These are phyloP conservation scores for Cyclotella distinguenda DNA, from an alignment of 108 stramenopile species.

Conservation along the genomic window DNA sequence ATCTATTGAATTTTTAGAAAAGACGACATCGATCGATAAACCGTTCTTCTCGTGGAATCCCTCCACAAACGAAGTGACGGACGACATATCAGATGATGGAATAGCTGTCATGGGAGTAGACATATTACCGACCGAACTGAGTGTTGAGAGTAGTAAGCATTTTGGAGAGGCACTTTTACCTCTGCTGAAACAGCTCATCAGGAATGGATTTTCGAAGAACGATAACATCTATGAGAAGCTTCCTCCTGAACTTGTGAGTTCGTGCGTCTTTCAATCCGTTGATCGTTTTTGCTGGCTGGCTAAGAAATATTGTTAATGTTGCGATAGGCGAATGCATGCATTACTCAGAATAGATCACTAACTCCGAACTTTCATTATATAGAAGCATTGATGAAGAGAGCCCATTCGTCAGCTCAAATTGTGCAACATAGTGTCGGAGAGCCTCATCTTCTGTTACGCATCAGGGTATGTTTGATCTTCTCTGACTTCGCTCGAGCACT, in stretches of 20 bases:
- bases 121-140: constrained; percentile 83
- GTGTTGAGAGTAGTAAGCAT: constrained; percentile 72
- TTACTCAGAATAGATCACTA: constrained; percentile 43
- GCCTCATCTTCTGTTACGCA: constrained; percentile 35
- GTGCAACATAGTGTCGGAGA: constrained; percentile 12
- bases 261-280: too few relatives aligned
- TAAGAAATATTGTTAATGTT: too few relatives aligned
- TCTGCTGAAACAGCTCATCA: constrained; percentile 44
- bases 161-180: constrained; percentile 82
- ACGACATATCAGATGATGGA: constrained; percentile 51
- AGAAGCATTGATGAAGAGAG: constrained; percentile 38
- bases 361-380: constrained; percentile 57
- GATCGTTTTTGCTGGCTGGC: too few relatives aligned
- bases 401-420: background rate
- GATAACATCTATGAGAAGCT: constrained; percentile 7
- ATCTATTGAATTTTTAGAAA: constrained; percentile 68
- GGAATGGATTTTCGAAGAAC: constrained; percentile 9
- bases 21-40: constrained; percentile 72
- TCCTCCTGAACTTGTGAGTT: constrained; percentile 37
- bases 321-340: constrained; percentile 50
- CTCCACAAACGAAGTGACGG: constrained; percentile 42
- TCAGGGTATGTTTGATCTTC: constrained; percentile 17
- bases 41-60: constrained; percentile 77
- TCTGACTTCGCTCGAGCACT: background rate
- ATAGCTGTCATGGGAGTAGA: constrained; percentile 73